A percentile compares a stretch with the other conserved stretches of the same genome.
Conservation (phyloP, 2,329 filamentous ascomycete genomes). For the Neonectria coccinea region DNA sequence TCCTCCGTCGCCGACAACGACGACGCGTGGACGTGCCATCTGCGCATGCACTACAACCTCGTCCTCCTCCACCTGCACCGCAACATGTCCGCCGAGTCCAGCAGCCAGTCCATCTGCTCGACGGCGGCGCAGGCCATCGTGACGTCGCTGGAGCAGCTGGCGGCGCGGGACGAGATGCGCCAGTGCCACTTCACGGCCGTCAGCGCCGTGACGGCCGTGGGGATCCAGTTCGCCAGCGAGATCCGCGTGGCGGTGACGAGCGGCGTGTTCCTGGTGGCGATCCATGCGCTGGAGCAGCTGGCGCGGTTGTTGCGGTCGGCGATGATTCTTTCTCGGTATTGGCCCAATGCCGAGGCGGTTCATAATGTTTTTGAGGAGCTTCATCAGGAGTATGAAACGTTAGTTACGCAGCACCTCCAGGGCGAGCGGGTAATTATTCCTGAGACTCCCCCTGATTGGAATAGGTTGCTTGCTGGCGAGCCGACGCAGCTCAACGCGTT, state of each 20-base stretch:
- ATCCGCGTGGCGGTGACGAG: constrained; percentile 37
- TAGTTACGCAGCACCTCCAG: constrained; percentile 41
- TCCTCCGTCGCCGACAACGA: constrained; percentile 41
- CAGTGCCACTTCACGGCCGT: constrained; percentile 45
- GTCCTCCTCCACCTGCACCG: constrained; percentile 40
- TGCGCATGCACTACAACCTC: constrained; percentile 44
- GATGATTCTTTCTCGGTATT: constrained; percentile 34
- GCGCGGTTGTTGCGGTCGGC: constrained; percentile 34
- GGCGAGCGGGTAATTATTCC: constrained; percentile 42
- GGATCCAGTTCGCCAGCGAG: constrained; percentile 41
- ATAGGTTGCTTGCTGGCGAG: constrained; percentile 38
- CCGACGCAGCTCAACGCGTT: constrained; percentile 32
- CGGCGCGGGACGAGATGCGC: constrained; percentile 33
- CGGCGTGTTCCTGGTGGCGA: constrained; percentile 37
- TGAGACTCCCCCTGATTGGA: constrained; percentile 42
- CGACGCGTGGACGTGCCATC: constrained; percentile 38
- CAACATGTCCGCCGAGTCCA: constrained; percentile 29
- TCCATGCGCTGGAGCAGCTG: constrained; percentile 38
- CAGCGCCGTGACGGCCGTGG: constrained; percentile 40
- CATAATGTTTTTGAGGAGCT: constrained; percentile 45
- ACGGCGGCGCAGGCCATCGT: constrained; percentile 43
- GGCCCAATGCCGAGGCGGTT: constrained; percentile 43
- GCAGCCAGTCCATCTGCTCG: constrained; percentile 41
- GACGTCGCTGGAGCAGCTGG: constrained; percentile 38
- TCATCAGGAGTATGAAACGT: constrained; percentile 39